Base-by-base conservation (phyloP, 441 rosid species). In the Eruca vesicaria region DNA sequence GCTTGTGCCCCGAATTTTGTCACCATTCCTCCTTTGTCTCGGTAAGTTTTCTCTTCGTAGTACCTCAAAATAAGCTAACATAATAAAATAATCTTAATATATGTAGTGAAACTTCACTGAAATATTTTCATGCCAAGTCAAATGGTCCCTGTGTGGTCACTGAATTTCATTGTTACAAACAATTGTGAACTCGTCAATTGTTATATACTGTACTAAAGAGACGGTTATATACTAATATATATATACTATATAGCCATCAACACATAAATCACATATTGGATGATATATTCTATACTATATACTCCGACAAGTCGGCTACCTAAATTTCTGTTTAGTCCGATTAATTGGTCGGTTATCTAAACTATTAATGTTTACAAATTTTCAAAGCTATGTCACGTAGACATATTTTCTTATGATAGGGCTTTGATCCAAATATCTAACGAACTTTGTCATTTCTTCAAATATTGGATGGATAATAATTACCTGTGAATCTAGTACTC, bases 401-500 rank as follows among this genome's bases (percentile, higher is more conserved):
- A 52, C 14, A 1, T 55, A 11, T 55, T 20, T 55, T 55, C 59
- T 11, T 21, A 21, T 55, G n/a, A 9, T 53, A 20, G 26, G n/a
- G 58, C 31, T 55, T 10, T 55, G 59, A 55, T 55, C 58, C 5
- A 19, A 52, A 52, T 52, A 52, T 18, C 12, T n/a, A 18, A 20
- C 19, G 19, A 53, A 63, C 14, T 11, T 26, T 59, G 0, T 12
- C 7, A 65, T 20, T 56, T 50, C n/a, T 63, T 63, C 28, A 6
- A 55, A 15, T 15, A 26, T 53, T 0, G 29, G 19, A 61, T 62
- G 64, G 28, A 52, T 28, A 19, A 68, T 62, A 8, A 28, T 28
- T 80, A 92, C 97, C 98, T 85, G 85, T 14, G 90, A 80, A 76
- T 86, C 91, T 16, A 86, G 67, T 45, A 86, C 84, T 71, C 77